phyloP scores from a whole-genome alignment of 805 yeast genomes.

The Wickerhamiella brachini region DNA sequence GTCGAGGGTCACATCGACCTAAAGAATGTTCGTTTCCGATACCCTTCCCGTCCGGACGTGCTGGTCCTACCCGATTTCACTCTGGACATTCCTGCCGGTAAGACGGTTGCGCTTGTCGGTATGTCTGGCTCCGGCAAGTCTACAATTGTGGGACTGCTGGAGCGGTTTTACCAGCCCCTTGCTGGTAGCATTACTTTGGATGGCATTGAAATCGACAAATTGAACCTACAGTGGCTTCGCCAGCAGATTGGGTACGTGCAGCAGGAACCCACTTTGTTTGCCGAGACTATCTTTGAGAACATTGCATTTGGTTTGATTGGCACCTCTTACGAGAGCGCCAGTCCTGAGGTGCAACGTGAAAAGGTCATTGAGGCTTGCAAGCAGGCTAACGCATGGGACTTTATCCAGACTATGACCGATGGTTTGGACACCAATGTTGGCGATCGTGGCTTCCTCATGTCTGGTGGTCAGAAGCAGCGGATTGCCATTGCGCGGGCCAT shows the following conservation, averaged over 20 bases:
- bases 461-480: constrained; percentile 65
- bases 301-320: constrained; percentile 75
- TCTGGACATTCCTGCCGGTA: constrained; percentile 73
- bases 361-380: constrained; percentile 26
- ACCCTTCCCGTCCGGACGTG: constrained; percentile 63
- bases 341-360: constrained; percentile 26
- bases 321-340: constrained; percentile 43
- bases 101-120: constrained; percentile 89
- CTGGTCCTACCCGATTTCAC: constrained; percentile 66
- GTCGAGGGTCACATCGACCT: constrained; percentile 56
- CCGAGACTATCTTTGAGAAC: constrained; percentile 77
- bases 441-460: constrained; percentile 41
- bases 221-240: constrained; percentile 65
- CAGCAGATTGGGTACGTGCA: constrained; percentile 78
- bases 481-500: constrained; percentile 59
- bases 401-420: constrained; percentile 50
- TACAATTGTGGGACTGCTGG: constrained; percentile 69
- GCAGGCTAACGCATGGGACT: constrained; percentile 29
- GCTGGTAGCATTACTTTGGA: constrained; percentile 66
- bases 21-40: constrained; percentile 79
- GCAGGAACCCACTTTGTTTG: constrained; percentile 89
- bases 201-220: constrained; percentile 64
- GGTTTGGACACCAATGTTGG: constrained; percentile 67
- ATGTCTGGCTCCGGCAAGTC: constrained; percentile 95
- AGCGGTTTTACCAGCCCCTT: constrained; percentile 74